Evolutionary conservation across 2,329 filamentous ascomycete genomes (phyloP).

Genomic region (Venturia nashicola): DNA sequence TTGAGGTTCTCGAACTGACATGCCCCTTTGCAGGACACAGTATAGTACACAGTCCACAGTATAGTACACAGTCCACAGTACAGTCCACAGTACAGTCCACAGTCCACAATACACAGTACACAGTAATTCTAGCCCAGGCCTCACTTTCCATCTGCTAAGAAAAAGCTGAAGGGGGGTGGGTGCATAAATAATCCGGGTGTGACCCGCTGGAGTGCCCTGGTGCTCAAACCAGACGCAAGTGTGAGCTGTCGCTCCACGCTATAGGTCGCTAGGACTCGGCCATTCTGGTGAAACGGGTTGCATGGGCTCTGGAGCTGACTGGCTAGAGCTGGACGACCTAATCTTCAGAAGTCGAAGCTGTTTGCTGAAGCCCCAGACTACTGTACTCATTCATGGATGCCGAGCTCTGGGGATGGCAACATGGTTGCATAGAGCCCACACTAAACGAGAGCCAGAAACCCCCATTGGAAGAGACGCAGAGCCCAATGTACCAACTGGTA

Average conservation of each 20-base stretch:
- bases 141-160: background rate
- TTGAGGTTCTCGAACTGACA: background rate
- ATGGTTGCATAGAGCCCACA: background rate
- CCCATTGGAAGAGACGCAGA: background rate
- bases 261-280: background rate
- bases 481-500: background rate
- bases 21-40: background rate
- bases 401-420: background rate
- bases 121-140: background rate
- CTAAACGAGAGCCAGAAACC: background rate
- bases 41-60: no score
- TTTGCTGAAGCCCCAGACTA: background rate
- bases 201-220: background rate
- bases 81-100: no score
- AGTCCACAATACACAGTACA: no score
- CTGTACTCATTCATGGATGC: background rate
- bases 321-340: background rate
- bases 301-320: background rate
- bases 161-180: background rate
- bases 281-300: constrained; percentile 1
- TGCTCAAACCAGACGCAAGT: background rate
- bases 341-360: background rate
- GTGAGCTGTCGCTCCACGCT: background rate
- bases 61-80: no score
- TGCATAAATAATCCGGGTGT: background rate